Evolutionary conservation across 2,329 filamentous ascomycete genomes (phyloP).

Genomic region (Ascochyta clinopodiicola): DNA sequence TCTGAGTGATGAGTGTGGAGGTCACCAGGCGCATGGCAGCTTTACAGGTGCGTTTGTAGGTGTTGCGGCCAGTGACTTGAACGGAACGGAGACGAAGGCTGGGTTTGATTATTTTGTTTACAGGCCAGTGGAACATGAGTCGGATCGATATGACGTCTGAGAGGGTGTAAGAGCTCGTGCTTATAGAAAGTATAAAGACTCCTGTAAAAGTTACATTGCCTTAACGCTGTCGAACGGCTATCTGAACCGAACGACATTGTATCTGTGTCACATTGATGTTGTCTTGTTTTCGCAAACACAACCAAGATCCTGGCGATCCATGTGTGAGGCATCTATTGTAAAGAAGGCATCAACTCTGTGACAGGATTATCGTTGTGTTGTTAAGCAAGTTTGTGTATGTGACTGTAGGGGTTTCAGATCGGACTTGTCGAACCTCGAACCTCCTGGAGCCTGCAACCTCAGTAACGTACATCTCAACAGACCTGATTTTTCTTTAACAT

Average conservation of each 20-base stretch:
- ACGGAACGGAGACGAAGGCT: conserved; percentile 37
- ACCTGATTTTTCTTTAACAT: not conserved
- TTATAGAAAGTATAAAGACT: not conserved
- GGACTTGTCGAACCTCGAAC: conserved; percentile 3
- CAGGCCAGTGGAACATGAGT: conserved; percentile 36
- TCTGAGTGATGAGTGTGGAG: conserved; percentile 68
- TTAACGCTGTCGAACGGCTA: not conserved
- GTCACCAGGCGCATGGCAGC: conserved; percentile 66
- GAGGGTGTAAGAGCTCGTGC: not conserved
- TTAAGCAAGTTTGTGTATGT: conserved; percentile 15
- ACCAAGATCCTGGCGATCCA: not conserved
- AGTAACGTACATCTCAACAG: not conserved
- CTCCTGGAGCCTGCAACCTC: conserved; percentile 2
- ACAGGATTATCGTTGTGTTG: conserved; percentile 16
- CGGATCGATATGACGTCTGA: conserved; percentile 41
- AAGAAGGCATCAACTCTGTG: conserved; percentile 18
- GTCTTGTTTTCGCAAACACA: not conserved
- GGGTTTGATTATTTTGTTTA: conserved; percentile 45
- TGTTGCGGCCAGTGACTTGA: conserved; percentile 42
- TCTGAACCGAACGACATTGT: not conserved
- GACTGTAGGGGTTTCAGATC: conserved; percentile 11
- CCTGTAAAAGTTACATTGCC: not conserved
- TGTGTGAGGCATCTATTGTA: conserved; percentile 29
- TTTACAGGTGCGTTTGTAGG: conserved; percentile 64
- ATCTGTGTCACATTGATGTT: not conserved